Evolutionary conservation across 371 early-diverging fungal species (phyloP), one percentile per base, ranked within the genome.

Genomic region (Mortierella sp.): DNA sequence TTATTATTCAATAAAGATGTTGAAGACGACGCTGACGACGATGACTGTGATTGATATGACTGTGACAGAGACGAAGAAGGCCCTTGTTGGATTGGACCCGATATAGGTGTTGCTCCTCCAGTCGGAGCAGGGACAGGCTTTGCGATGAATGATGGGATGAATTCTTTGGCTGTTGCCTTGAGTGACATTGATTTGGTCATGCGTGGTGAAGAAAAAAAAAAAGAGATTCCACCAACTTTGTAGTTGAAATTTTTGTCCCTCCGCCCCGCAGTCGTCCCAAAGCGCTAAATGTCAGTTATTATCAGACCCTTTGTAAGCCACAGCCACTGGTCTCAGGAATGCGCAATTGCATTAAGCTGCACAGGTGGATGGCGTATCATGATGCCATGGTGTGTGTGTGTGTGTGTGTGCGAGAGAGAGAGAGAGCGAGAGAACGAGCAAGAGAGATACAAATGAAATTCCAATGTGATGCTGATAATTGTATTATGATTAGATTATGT

Each of bases 101-200:
- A 21, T 52, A 65, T 24, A 55, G 67, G 11, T 38, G 72, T 41
- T 47, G 48, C 76, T 70, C 67, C 76, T 62, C 57, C 63, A 40
- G 65, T 55, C 32, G 68, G 61, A 24, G 62, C 61, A 61, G 70
- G 53, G 38, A 48, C 69, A 53, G 77, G 41, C 53, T 63, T 67
- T 47, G 72, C 41, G 48, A 70, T 72, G 63, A 78, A 70, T 58
- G 78, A 73, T 43, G 78, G 78, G 33, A 73, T 72, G 78, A 78
- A 78, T 73, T 70, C 78, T 72, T 78, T 78, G 65, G 78, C 78
- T 22, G 70, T 73, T 50, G 78, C 78, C 78, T 78, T 78, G 73
- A 78, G 78, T 43, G 78, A 66, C 78, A 78, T 78, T 72, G 73
- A 69, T 65, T 61, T 52, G 69, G 62, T 64, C 69, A 72, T 69